Conservation (phyloP, 225 moss, liverwort and hornwort genomes). For the Neckera pumila region DNA sequence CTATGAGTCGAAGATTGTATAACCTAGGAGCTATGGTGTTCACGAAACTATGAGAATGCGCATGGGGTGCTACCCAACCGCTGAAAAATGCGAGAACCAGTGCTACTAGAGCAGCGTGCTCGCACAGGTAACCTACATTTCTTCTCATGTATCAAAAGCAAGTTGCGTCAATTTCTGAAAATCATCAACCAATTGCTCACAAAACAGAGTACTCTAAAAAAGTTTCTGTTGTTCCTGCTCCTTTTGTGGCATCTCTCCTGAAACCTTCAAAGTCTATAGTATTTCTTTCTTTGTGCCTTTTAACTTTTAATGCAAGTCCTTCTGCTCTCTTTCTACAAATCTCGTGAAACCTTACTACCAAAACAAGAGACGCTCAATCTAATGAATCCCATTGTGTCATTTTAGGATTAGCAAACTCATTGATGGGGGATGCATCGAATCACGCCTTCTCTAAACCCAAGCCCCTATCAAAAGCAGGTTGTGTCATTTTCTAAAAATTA, state of each 20-base stretch:
- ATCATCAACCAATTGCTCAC: neutral
- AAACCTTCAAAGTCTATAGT: neutral
- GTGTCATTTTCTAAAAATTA: neutral
- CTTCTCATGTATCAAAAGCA: neutral
- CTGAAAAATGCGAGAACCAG: conserved; percentile 14
- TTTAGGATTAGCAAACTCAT: neutral
- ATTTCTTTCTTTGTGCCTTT: neutral
- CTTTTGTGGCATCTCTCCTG: neutral
- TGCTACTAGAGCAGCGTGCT: neutral
- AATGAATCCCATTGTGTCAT: too few relatives aligned
- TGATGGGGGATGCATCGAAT: neutral
- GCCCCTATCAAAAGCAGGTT: neutral
- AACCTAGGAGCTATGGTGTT: neutral
- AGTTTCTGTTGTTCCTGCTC: neutral
- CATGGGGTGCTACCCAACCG: neutral
- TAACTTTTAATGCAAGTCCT: neutral
- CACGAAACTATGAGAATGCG: neutral
- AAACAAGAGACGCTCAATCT: neutral
- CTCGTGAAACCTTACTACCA: neutral
- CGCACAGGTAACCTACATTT: conserved; percentile 8
- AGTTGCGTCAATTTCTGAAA: neutral
- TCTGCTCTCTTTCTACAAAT: neutral
- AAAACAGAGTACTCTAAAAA: neutral
- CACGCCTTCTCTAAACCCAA: neutral
- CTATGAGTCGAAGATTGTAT: neutral